These are phyloP conservation scores for Ambrosiella xylebori DNA, from an alignment of 2,329 filamentous ascomycete species.

Conservation along the genomic window DNA sequence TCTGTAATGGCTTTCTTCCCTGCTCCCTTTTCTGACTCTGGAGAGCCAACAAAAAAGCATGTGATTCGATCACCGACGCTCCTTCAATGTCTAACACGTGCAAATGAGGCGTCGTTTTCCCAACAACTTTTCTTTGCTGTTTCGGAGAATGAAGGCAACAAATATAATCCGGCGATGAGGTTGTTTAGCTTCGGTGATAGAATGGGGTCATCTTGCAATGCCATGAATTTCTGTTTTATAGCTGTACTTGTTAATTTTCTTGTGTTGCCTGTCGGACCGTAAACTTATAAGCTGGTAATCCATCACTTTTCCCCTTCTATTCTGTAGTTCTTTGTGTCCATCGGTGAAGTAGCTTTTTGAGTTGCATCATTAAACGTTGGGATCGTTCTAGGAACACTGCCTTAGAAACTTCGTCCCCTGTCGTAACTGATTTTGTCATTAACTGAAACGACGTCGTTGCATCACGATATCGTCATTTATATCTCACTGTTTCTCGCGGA, in stretches of 20 bases:
- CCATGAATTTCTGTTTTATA: too few species aligned
- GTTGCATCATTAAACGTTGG: not conserved
- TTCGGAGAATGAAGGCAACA: not conserved
- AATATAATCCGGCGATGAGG: not conserved
- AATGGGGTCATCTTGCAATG: too few species aligned
- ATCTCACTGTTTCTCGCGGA: too few species aligned
- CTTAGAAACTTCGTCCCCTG: not conserved
- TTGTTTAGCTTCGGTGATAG: not conserved
- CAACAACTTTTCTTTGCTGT: slow-evolving; percentile 12
- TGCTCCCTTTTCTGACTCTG: not conserved
- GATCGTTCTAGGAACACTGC: not conserved
- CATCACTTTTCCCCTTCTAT: not conserved
- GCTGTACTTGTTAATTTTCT: not conserved
- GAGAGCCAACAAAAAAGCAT: slow-evolving; percentile 12
- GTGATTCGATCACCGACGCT: slow-evolving; percentile 10
- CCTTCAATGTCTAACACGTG: slow-evolving; percentile 12
- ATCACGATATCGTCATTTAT: too few species aligned
- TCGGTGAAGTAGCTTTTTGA: not conserved
- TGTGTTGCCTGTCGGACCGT: not conserved
- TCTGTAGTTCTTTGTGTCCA: not conserved
- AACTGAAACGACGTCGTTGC: too few species aligned
- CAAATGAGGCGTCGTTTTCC: slow-evolving; percentile 10
- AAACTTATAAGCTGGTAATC: not conserved
- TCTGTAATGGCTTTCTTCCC: not conserved
- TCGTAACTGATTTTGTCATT: not conserved